Evolutionary conservation across 371 early-diverging fungal species (phyloP), one percentile per base, ranked within the genome.

Genomic region (Mucor indicus): DNA sequence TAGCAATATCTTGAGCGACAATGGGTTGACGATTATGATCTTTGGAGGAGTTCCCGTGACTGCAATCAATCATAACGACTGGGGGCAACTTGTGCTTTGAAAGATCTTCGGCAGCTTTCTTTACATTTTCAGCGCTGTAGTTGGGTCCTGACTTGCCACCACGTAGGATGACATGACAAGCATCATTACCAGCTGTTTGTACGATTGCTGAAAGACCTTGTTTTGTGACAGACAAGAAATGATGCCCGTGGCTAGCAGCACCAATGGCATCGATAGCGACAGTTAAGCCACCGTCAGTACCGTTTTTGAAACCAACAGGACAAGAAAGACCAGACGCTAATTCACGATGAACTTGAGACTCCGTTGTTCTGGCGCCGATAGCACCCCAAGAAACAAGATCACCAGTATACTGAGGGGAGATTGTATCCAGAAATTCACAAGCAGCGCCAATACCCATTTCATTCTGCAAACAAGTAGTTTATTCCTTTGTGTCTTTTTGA

Each of bases 241-340:
- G 87, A 62, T 96, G 97, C 7, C 80, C 23, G 83, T 72, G 33
- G n/a, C 35, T 33, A 33, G 96, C 93, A 17, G 97, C 85, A 23
- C 85, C 78, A 55, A 96, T 92, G 25, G 92, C 97, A 61, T 96
- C 96, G 21, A 93, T 60, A 8, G 96, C 95, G 24, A 96, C 81
- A 10, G 63, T 56, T 17, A 91, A 79, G 53, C 86, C 92, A 37
- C 97, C 97, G 52, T 95, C 93, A 0, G 86, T 84, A 11, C 95
- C 95, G 62, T 95, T 95, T 67, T 95, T 96, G 80, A 96, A 95
- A 5, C 97, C 97, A 23, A 96, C 90, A 5, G 97, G 93, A 52
- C 91, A 87, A 19, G 94, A 93, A 3, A 92, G 78, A 16, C 97
- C 97, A n/a, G 89, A 88, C 20, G 95, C 91, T 21, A 96, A 77